These are phyloP conservation scores for Sphaerosporella brunnea DNA, from an alignment of 495 filamentous ascomycete genomes.

Conservation along the genomic window DNA sequence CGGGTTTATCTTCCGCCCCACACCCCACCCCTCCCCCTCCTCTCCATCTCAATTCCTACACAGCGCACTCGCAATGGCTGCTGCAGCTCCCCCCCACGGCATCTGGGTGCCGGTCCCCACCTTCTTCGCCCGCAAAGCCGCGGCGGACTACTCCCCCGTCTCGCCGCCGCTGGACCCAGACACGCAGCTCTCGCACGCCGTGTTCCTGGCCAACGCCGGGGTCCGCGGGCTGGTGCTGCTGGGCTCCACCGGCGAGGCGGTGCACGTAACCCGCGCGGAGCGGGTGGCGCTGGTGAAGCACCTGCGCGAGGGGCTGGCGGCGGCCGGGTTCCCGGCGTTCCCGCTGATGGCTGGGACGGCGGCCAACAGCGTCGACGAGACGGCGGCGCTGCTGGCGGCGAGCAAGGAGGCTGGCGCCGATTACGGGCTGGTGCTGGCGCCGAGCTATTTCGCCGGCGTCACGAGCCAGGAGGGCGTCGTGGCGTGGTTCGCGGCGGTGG, in stretches of 20 bases:
- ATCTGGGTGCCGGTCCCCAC: constrained; percentile 36
- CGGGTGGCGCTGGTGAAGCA: constrained; percentile 37
- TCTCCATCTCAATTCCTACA: neutral
- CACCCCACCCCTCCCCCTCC: too few species aligned
- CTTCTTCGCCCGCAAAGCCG: constrained; percentile 32
- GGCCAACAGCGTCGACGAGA: constrained; percentile 45
- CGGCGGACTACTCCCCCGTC: constrained; percentile 18
- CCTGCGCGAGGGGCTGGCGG: constrained; percentile 36
- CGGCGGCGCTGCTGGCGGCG: constrained; percentile 39
- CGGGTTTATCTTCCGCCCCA: too few species aligned
- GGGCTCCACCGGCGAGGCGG: constrained; percentile 50
- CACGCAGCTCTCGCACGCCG: constrained; percentile 39
- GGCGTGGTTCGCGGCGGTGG: constrained; percentile 38
- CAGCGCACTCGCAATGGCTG: neutral
- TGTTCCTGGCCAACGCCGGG: constrained; percentile 45
- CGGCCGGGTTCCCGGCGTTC: constrained; percentile 40
- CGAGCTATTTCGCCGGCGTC: constrained; percentile 38
- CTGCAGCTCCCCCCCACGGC: constrained; percentile 27
- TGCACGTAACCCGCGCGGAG: constrained; percentile 44
- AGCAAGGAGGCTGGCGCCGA: constrained; percentile 42
- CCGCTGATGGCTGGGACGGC: constrained; percentile 53
- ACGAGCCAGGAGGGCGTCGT: constrained; percentile 34
- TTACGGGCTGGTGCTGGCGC: constrained; percentile 43
- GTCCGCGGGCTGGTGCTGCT: constrained; percentile 49
- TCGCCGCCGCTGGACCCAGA: constrained; percentile 35